phyloP scores from a whole-genome alignment of 352 stramenopile genomes.

The Pythium grandisporangium region DNA sequence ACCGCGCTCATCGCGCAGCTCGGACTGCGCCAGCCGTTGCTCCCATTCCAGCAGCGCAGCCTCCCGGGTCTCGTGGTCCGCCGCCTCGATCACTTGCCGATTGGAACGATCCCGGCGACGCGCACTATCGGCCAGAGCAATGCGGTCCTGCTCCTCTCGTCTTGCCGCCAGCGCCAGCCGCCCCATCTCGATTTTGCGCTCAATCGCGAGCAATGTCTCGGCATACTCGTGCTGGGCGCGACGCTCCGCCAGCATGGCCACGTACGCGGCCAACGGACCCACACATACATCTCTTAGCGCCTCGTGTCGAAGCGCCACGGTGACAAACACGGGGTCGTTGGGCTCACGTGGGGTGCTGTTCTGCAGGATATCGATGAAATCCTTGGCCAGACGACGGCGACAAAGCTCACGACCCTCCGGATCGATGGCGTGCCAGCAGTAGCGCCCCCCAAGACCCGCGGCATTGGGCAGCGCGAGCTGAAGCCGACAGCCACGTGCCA shows the following conservation, averaged over 20 bases:
- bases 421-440: slow-evolving; percentile 54
- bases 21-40: slow-evolving; percentile 26
- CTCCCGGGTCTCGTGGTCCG: too few relatives aligned
- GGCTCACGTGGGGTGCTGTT: slow-evolving; percentile 29
- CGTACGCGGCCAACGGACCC: slow-evolving; percentile 28
- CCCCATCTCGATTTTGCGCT: slow-evolving; percentile 53
- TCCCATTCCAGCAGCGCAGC: slow-evolving; percentile 33
- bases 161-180: slow-evolving; percentile 46
- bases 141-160: slow-evolving; percentile 48
- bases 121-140: too few relatives aligned
- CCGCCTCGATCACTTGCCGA: too few relatives aligned
- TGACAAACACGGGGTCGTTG: slow-evolving; percentile 36
- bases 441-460: slow-evolving; percentile 44
- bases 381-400: slow-evolving; percentile 35
- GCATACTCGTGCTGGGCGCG: slow-evolving; percentile 39
- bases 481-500: slow-evolving; percentile 36
- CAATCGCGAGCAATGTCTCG: slow-evolving; percentile 46
- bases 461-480: slow-evolving; percentile 41
- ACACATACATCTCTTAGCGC: slow-evolving; percentile 32
- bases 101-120: too few relatives aligned
- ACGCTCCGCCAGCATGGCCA: slow-evolving; percentile 30
- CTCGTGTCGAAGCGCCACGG: slow-evolving; percentile 42
- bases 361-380: slow-evolving; percentile 41
- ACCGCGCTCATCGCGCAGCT: slow-evolving; percentile 31
- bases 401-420: slow-evolving; percentile 19